These are phyloP conservation scores for Evansstolkia leycettana DNA, from an alignment of 495 filamentous ascomycete species.

Conservation along the genomic window DNA sequence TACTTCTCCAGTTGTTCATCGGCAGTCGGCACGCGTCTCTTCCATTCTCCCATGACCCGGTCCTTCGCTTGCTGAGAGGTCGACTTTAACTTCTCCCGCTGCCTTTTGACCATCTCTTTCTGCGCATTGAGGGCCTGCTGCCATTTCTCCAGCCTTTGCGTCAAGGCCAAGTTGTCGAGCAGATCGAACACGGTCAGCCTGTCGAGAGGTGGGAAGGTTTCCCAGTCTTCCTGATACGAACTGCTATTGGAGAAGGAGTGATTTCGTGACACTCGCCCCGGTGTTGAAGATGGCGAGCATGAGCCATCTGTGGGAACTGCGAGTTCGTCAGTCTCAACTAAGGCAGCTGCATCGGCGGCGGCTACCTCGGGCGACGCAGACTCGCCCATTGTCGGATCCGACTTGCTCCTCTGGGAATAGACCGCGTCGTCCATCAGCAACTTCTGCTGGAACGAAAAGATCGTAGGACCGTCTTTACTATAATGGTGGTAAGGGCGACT, in stretches of 20 bases:
- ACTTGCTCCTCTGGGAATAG: constrained; percentile 13
- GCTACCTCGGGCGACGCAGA: constrained; percentile 18
- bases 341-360: constrained; percentile 6
- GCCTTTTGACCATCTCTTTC: constrained; percentile 70
- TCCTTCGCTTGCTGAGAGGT: constrained; percentile 47
- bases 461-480: constrained; percentile 26
- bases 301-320: constrained; percentile 11
- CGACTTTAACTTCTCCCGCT: constrained; percentile 60
- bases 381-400: constrained; percentile 10
- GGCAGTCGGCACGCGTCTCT: constrained; percentile 64
- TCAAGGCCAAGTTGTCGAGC: constrained; percentile 84
- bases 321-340: constrained; percentile 17
- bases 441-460: constrained; percentile 33
- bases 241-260: constrained; percentile 66
- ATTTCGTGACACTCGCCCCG: constrained; percentile 47
- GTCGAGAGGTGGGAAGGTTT: constrained; percentile 78
- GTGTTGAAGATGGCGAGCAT: constrained; percentile 23
- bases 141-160: constrained; percentile 77
- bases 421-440: constrained; percentile 27
- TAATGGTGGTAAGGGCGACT: constrained; percentile 27
- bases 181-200: constrained; percentile 85
- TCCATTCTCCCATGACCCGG: constrained; percentile 79
- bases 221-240: constrained; percentile 81
- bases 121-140: constrained; percentile 69
- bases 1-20: constrained; percentile 93